Evolutionary conservation across 345 rosid species (phyloP).

Genomic region (Hypericum perforatum): DNA sequence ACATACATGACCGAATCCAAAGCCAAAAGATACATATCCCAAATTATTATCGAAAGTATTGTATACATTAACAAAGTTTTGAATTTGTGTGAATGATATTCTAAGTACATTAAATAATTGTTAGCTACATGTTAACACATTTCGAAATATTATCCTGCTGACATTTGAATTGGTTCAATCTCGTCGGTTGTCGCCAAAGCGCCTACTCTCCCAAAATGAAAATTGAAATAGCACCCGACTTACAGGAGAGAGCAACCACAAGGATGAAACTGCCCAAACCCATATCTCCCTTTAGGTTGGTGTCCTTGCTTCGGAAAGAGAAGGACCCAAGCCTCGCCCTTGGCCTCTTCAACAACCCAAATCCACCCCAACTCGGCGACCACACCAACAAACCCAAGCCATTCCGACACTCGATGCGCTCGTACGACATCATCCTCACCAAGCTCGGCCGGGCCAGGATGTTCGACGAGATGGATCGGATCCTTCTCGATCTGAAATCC

Average conservation of each 20-base stretch:
- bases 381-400: conserved; percentile 14
- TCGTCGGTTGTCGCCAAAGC: no score
- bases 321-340: conserved; percentile 58
- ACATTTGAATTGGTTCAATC: no score
- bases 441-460: conserved; percentile 72
- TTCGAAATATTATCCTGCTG: no score
- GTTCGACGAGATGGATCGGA: conserved; percentile 52
- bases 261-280: conserved; percentile 21
- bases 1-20: no score
- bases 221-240: not conserved
- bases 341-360: conserved; percentile 44
- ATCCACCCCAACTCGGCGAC: conserved; percentile 9
- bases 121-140: no score
- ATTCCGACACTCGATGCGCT: conserved; percentile 46
- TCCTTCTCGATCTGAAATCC: conserved; percentile 47
- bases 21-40: no score
- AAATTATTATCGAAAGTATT: no score
- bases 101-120: no score
- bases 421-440: conserved; percentile 67
- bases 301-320: conserved; percentile 58
- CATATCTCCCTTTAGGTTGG: conserved; percentile 47
- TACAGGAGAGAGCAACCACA: conserved; percentile 5
- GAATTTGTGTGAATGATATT: no score
- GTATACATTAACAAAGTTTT: no score
- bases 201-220: conserved; percentile 1